These are phyloP conservation scores for Wallacemonas sp. DNA, from an alignment of 208 protist species.

Conservation along the genomic window DNA sequence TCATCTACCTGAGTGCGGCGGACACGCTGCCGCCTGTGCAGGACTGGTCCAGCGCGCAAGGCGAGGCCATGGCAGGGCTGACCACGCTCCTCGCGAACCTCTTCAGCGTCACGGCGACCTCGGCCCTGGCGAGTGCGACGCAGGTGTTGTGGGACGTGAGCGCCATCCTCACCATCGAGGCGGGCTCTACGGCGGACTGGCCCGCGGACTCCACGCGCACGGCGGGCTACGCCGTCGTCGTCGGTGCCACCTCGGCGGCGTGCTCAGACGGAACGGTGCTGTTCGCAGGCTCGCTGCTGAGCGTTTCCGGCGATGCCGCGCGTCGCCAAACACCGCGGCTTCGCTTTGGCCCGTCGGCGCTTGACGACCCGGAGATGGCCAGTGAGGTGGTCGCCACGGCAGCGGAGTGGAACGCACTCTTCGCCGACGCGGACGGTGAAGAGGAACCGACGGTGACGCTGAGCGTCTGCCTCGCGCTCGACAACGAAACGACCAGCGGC, in stretches of 20 bases:
- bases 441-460: background rate
- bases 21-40: background rate
- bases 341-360: constrained; percentile 1
- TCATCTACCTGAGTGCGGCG: constrained; percentile 9
- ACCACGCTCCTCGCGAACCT: background rate
- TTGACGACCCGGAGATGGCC: background rate
- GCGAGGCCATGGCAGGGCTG: constrained; percentile 6
- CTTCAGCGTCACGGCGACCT: background rate
- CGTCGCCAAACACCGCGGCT: constrained; percentile 5
- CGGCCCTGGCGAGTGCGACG: background rate
- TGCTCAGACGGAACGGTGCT: background rate
- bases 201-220: background rate
- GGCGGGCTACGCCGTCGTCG: background rate
- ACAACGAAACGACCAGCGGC: too few relatives aligned
- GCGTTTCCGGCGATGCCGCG: background rate
- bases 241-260: background rate
- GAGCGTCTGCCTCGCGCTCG: background rate
- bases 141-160: constrained; percentile 5
- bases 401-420: background rate
- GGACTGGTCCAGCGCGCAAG: constrained; percentile 1
- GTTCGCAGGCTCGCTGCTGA: constrained; percentile 3
- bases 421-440: background rate
- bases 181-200: background rate
- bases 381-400: constrained; percentile 1
- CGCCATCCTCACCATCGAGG: background rate